These are phyloP conservation scores for Lolium rigidum DNA, from an alignment of 176 grass and related monocot species.

Conservation along the genomic window DNA sequence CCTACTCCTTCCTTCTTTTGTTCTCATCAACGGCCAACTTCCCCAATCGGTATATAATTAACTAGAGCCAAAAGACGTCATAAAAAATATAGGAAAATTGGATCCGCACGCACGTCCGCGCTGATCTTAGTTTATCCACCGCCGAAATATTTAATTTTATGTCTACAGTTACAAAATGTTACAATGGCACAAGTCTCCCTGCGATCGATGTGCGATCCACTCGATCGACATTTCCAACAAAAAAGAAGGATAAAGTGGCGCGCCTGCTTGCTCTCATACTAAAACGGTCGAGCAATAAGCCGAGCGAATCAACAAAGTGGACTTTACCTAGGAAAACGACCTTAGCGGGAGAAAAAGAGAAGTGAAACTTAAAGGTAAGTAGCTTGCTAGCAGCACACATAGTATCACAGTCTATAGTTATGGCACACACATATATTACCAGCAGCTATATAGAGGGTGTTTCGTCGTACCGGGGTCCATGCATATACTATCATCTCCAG, in stretches of 20 bases:
- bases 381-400: neutral
- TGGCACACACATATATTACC: constrained; percentile 23
- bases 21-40: constrained; percentile 36
- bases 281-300: constrained; percentile 31
- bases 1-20: constrained; percentile 31
- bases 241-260: constrained; percentile 1
- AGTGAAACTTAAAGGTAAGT: neutral
- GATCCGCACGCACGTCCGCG: constrained; percentile 28
- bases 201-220: neutral
- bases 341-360: neutral
- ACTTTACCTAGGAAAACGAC: constrained; percentile 31
- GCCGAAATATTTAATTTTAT: constrained; percentile 25
- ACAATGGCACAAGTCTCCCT: constrained; percentile 23
- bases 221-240: constrained; percentile 13
- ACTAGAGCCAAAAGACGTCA: constrained; percentile 19
- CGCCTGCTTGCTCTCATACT: constrained; percentile 37
- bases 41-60: constrained; percentile 23
- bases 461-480: constrained; percentile 35
- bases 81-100: constrained; percentile 14
- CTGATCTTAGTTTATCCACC: constrained; percentile 8
- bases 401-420: constrained; percentile 7
- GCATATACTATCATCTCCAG: neutral
- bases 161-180: constrained; percentile 27
- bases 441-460: constrained; percentile 26
- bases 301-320: constrained; percentile 28